Conservation (phyloP, 257 asterid species). For the Przewalskia tangutica region DNA sequence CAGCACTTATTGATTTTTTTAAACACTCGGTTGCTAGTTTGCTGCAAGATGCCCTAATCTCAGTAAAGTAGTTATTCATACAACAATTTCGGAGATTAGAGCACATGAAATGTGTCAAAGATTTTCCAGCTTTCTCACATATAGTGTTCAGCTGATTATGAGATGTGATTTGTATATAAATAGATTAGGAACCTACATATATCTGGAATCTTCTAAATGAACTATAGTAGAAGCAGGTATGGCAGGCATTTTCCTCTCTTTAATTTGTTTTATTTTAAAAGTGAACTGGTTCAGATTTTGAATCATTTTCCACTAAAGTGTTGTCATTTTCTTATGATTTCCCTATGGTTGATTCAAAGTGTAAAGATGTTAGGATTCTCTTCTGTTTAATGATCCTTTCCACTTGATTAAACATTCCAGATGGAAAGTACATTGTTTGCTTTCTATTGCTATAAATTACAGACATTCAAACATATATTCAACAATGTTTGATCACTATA, state of each 20-base stretch:
- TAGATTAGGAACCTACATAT: conserved; percentile 14
- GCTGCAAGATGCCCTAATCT: conserved; percentile 55
- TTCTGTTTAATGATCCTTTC: neutral
- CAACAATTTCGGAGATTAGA: conserved; percentile 70
- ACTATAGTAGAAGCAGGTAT: neutral
- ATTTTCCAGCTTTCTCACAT: conserved; percentile 52
- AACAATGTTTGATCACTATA: neutral
- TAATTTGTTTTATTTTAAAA: neutral
- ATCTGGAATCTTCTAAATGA: neutral
- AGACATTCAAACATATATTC: conserved; percentile 29
- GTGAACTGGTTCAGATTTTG: neutral
- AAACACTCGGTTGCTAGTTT: no score
- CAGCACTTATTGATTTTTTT: no score
- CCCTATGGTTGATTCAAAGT: neutral
- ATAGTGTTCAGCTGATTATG: conserved; percentile 45
- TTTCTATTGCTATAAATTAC: neutral
- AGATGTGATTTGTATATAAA: conserved; percentile 52
- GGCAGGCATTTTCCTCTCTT: neutral
- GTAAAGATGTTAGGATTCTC: neutral
- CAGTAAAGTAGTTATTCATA: conserved; percentile 52
- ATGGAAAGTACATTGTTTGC: neutral
- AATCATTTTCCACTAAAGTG: neutral
- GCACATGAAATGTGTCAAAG: conserved; percentile 64
- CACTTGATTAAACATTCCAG: neutral
- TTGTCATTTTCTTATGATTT: neutral